Percentiles rank a stretch among this genome's conserved stretches.
Conservation (phyloP, 176 grass and related monocot species). For the Chloris gayana region DNA sequence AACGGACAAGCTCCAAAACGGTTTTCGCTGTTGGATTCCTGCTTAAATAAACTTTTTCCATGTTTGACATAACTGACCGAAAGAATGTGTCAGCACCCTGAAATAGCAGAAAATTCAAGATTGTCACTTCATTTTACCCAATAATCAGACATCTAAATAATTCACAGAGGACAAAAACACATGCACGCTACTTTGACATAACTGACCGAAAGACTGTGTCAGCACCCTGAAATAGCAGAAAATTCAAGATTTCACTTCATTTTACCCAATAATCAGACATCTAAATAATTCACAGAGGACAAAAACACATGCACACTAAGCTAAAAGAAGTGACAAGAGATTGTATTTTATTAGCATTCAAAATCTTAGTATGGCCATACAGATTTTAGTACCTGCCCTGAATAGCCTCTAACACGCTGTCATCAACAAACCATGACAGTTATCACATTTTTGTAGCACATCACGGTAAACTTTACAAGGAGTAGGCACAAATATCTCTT, state of each 20-base stretch:
- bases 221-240: conserved; percentile 70
- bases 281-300: background rate
- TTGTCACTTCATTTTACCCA: background rate
- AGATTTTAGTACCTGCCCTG: conserved; percentile 14
- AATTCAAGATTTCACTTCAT: background rate
- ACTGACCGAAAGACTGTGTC: conserved; percentile 71
- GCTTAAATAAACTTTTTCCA: conserved; percentile 88
- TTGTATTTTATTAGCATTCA: background rate
- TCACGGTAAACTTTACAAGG: background rate
- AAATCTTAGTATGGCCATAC: background rate
- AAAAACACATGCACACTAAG: background rate
- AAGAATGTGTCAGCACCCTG: conserved; percentile 87
- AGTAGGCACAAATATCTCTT: background rate
- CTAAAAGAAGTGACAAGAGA: background rate
- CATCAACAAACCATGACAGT: conserved; percentile 9
- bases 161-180: conserved; percentile 11
- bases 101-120: conserved; percentile 39
- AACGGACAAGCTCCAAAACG: conserved; percentile 75
- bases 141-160: background rate
- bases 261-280: background rate
- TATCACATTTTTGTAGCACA: background rate
- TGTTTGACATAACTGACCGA: conserved; percentile 61
- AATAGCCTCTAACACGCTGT: background rate
- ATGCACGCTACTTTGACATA: no score
- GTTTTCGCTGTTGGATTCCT: conserved; percentile 88